Conservation (phyloP, 805 yeast genomes). For the Yamadazyma takamatsuzukensis region DNA sequence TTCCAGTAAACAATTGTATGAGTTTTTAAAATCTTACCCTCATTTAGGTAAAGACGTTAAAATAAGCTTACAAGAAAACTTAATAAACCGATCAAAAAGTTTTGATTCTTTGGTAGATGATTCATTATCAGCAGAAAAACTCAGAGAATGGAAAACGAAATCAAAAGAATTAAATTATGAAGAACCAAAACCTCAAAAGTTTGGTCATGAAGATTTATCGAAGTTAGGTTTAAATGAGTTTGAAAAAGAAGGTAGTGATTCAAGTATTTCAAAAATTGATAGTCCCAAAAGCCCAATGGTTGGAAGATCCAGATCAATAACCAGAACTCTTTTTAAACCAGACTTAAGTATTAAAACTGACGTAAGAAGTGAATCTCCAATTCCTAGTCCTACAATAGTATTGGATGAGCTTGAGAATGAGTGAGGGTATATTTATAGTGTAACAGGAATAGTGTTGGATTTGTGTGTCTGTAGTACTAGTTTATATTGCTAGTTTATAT, state of each 20-base stretch:
- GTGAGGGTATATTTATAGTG: slow-evolving; percentile 1
- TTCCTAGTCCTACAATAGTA: slow-evolving; percentile 34
- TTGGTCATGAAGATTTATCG: slow-evolving; percentile 25
- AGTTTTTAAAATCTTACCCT: slow-evolving; percentile 13
- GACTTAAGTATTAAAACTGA: slow-evolving; percentile 20
- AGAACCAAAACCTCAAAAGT: slow-evolving; percentile 35
- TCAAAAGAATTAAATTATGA: slow-evolving; percentile 15
- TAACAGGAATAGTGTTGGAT: not conserved
- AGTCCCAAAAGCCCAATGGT: not conserved
- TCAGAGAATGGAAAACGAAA: slow-evolving; percentile 23
- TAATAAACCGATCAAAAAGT: slow-evolving; percentile 31
- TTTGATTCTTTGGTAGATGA: slow-evolving; percentile 19
- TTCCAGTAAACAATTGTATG: slow-evolving; percentile 23
- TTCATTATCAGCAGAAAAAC: slow-evolving; percentile 15
- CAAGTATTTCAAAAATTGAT: too few relatives aligned
- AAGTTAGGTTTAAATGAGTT: slow-evolving; percentile 26
- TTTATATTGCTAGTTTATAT: not conserved
- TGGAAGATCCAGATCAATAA: slow-evolving; percentile 23
- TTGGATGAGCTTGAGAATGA: slow-evolving; percentile 26
- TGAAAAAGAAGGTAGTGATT: slow-evolving; percentile 15
- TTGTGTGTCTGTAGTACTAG: not conserved
- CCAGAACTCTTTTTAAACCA: slow-evolving; percentile 37
- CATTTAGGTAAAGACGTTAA: slow-evolving; percentile 17
- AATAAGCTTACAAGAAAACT: slow-evolving; percentile 35
- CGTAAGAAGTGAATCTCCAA: not conserved